phyloP scores from a whole-genome alignment of 768 basidiomycete species.

The Gyrodon lividus region DNA sequence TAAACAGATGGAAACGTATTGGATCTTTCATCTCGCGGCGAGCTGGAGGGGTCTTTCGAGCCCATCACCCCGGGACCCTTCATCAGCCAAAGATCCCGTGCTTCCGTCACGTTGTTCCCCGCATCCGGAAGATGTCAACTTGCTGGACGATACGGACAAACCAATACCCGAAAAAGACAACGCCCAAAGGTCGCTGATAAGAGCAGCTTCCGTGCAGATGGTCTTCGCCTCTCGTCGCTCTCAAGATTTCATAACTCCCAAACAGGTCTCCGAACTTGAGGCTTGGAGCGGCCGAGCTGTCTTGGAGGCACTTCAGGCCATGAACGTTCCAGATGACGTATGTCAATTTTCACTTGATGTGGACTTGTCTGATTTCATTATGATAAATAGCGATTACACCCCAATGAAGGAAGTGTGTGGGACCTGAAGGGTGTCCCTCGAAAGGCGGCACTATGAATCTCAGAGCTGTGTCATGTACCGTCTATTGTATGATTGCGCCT shows the following conservation, averaged over 20 bases:
- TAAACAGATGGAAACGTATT: conserved; percentile 81
- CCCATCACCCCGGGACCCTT: conserved; percentile 31
- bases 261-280: conserved; percentile 58
- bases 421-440: conserved; percentile 20
- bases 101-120: conserved; percentile 24
- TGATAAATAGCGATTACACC: conserved; percentile 47
- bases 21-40: conserved; percentile 74
- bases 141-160: conserved; percentile 2
- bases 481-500: background rate
- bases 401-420: conserved; percentile 59
- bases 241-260: conserved; percentile 72
- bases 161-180: background rate
- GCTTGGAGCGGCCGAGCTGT: conserved; percentile 60
- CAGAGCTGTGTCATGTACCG: background rate
- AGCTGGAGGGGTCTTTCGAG: conserved; percentile 52
- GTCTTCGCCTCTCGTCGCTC: conserved; percentile 77
- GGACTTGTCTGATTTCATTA: conserved; percentile 12
- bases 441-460: conserved; percentile 13
- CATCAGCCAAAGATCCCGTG: conserved; percentile 46
- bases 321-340: conserved; percentile 52
- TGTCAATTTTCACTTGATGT: conserved; percentile 4
- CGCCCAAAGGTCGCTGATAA: conserved; percentile 41
- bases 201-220: conserved; percentile 80
- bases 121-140: conserved; percentile 9
- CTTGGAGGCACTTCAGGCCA: conserved; percentile 52